Evolutionary conservation across 148 eudicot species (phyloP), one percentile per base, ranked within the genome.

Genomic region (Fagopyrum esculentum): DNA sequence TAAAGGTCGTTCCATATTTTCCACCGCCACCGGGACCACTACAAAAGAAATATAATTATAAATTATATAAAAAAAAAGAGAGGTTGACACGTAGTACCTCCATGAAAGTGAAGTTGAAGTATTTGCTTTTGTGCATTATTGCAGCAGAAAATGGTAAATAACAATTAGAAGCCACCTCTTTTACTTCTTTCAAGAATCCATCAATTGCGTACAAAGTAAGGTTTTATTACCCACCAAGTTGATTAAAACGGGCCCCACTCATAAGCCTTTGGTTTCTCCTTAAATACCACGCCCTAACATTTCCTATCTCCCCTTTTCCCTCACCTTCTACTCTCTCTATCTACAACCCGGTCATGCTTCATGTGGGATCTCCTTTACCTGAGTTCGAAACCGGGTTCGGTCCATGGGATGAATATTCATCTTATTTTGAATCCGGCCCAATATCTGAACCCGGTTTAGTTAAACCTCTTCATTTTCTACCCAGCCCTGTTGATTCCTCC

Each of bases 261-360:
- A 1, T 35, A 35, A 35, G 40, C 40, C 40, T 35, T 35, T 35
- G 2, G 40, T 35, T 35, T 35, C 2, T 35, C 63, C 26, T 60
- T 60, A 60, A 60, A 60, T 60, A 60, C 26, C 66, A 1, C 35
- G 19, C 66, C 66, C 66, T 35, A 7, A 22, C 66, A 60, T 22
- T 60, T 22, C 66, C 66, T 60, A 19, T 26, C 66, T 26, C 35
- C 66, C 66, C 66, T 60, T 60, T 60, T 60, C 66, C 40, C 4
- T 26, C 35, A 4, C 66, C 66, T 9, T 26, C 30, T 2, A 7
- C 40, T 26, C 40, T 35, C 9, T 22, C 43, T 30, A 4, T 35
- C 40, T 22, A 9, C 11, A 60, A 22, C 3, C 43, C 13, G 66
- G 40, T 35, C 40, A 35, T 35, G 40, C 2, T 35, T 35, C 40